phyloP scores from a whole-genome alignment of 805 yeast genomes.

The Candida coleopterorum region DNA sequence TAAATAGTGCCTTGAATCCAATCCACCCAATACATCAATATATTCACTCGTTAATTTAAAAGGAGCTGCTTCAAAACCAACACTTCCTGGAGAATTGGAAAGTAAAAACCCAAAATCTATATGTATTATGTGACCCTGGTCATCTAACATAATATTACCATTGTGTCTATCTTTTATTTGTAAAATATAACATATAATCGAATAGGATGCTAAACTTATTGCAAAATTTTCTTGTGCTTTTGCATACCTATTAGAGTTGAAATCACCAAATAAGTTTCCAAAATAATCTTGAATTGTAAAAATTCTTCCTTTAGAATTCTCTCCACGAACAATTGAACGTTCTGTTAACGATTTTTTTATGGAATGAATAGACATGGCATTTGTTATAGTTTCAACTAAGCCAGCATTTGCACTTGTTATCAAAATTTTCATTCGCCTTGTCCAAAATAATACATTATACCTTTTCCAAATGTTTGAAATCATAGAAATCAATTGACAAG shows the following conservation, averaged over 20 bases:
- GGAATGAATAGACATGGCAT: slow-evolving; percentile 90
- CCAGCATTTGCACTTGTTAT: slow-evolving; percentile 91
- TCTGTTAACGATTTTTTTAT: slow-evolving; percentile 89
- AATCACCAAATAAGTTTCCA: slow-evolving; percentile 65
- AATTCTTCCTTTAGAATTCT: slow-evolving; percentile 64
- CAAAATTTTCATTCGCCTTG: slow-evolving; percentile 85
- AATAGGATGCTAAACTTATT: slow-evolving; percentile 83
- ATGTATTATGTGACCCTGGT: slow-evolving; percentile 91
- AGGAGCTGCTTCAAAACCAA: slow-evolving; percentile 97
- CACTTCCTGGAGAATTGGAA: slow-evolving; percentile 94
- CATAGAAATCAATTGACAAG: slow-evolving; percentile 87
- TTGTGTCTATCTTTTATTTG: slow-evolving; percentile 96
- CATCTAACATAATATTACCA: slow-evolving; percentile 95
- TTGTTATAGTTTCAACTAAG: slow-evolving; percentile 91
- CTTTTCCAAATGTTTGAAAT: slow-evolving; percentile 81
- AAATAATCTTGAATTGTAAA: slow-evolving; percentile 79
- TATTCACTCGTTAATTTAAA: slow-evolving; percentile 90
- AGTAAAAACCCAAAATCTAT: slow-evolving; percentile 93
- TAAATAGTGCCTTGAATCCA: slow-evolving; percentile 53
- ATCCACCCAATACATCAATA: slow-evolving; percentile 82
- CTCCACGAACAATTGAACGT: slow-evolving; percentile 60
- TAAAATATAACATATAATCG: slow-evolving; percentile 80
- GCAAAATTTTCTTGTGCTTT: slow-evolving; percentile 85
- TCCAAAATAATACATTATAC: slow-evolving; percentile 75
- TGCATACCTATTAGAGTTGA: slow-evolving; percentile 48